These are phyloP conservation scores for Tolypocladium cylindrosporum DNA, from an alignment of 2,329 filamentous ascomycete genomes.

Conservation along the genomic window DNA sequence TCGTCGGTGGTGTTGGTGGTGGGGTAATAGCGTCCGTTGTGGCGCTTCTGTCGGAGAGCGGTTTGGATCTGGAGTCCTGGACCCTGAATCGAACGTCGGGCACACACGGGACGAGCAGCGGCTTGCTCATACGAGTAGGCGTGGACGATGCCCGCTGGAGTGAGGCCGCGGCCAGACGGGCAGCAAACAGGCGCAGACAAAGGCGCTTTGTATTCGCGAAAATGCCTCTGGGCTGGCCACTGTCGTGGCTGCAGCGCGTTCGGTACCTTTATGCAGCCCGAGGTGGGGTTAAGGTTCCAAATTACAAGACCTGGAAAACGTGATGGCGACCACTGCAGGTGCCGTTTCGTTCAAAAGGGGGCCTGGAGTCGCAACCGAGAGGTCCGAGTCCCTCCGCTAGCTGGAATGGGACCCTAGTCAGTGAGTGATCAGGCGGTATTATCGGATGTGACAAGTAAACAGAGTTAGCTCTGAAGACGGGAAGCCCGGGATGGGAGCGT, in stretches of 20 bases:
- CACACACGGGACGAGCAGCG: background rate
- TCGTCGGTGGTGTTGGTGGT: background rate
- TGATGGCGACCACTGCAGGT: background rate
- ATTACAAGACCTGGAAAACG: background rate
- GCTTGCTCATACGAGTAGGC: background rate
- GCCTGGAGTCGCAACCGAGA: background rate
- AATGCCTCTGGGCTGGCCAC: background rate
- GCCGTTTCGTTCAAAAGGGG: background rate
- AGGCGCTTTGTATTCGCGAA: background rate
- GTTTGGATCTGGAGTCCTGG: background rate
- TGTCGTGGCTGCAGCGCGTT: background rate
- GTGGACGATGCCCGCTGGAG: background rate
- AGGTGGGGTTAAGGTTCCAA: background rate
- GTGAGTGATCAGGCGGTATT: no score
- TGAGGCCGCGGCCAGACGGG: background rate
- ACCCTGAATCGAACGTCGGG: background rate
- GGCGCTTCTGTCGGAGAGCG: background rate
- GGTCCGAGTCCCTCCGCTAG: background rate
- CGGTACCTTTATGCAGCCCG: background rate
- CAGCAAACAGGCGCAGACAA: background rate
- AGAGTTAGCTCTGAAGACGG: no score
- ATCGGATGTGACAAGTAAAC: no score
- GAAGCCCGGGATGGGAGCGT: no score
- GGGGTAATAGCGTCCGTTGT: background rate
- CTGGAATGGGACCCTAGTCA: background rate